Evolutionary conservation across 2,329 filamentous ascomycete genomes (phyloP).

Genomic region (Ploettnerulaceae sp.): DNA sequence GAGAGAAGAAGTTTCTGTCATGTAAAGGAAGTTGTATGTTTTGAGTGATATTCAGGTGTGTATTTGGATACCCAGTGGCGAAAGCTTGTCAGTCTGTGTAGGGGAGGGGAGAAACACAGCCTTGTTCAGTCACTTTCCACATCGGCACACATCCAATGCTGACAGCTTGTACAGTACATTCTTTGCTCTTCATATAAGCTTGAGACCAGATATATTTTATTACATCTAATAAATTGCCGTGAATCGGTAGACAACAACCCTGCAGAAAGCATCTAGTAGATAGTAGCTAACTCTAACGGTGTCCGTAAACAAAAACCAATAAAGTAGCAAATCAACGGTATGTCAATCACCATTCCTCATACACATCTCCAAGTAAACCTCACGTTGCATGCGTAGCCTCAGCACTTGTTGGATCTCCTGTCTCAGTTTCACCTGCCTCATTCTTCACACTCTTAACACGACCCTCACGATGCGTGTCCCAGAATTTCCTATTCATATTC

Average conservation of each 20-base stretch:
- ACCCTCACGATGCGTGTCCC: conserved; percentile 25
- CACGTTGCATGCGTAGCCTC: neutral
- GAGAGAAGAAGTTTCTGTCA: neutral
- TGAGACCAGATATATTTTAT: too few species aligned
- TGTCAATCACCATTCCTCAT: neutral
- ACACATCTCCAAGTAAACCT: too few species aligned
- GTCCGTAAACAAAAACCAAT: too few species aligned
- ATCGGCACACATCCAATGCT: neutral
- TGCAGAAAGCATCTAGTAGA: too few species aligned
- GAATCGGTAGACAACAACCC: too few species aligned
- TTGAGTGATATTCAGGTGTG: neutral
- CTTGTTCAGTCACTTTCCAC: neutral
- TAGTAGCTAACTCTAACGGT: too few species aligned
- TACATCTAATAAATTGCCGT: too few species aligned
- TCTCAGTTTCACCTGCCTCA: conserved; percentile 4
- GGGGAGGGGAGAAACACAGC: neutral
- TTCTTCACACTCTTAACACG: conserved; percentile 1
- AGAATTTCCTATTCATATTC: conserved; percentile 26
- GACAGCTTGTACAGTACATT: too few species aligned
- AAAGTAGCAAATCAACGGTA: too few species aligned
- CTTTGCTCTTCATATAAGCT: too few species aligned
- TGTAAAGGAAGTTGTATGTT: neutral
- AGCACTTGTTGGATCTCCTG: neutral
- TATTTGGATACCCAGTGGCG: neutral
- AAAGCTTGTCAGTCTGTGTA: neutral